These are phyloP conservation scores for Russula compacta DNA, from an alignment of 768 basidiomycete species.

Conservation along the genomic window DNA sequence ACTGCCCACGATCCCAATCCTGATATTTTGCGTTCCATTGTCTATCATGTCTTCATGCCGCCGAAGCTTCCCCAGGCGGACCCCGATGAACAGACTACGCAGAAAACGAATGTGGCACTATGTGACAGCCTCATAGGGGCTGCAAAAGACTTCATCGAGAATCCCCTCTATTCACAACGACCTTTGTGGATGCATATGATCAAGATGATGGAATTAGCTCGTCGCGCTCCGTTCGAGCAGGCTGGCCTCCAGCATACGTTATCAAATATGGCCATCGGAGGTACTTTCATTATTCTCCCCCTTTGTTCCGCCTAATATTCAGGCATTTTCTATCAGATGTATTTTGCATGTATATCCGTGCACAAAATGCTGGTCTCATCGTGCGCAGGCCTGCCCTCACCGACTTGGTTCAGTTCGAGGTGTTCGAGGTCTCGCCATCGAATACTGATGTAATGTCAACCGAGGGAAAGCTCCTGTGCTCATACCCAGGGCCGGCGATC, in stretches of 20 bases:
- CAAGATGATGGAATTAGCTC: neutral
- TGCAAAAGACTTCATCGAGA: neutral
- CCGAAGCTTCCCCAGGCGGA: constrained; percentile 8
- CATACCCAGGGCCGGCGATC: constrained; percentile 39
- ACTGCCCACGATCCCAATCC: too few relatives aligned
- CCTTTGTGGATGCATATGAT: neutral
- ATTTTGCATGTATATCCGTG: constrained; percentile 31
- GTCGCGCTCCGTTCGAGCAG: neutral
- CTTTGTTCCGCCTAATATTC: neutral
- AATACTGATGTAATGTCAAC: constrained; percentile 30
- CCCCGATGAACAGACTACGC: neutral
- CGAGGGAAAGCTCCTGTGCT: constrained; percentile 36
- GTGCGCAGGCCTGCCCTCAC: neutral
- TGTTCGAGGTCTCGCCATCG: constrained; percentile 38
- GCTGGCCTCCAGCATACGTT: neutral
- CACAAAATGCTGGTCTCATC: constrained; percentile 43
- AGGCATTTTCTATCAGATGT: constrained; percentile 26
- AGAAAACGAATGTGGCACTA: neutral
- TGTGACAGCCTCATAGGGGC: constrained; percentile 3
- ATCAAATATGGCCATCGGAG: neutral
- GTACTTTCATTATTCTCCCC: neutral
- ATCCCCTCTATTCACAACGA: neutral
- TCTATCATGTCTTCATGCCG: constrained; percentile 6
- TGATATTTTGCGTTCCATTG: neutral
- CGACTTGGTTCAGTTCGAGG: constrained; percentile 31